A percentile compares a stretch with the other conserved stretches of the same genome.
These are phyloP conservation scores for Aspergillus calidoustus DNA, from an alignment of 2,329 filamentous ascomycete genomes.

Conservation along the genomic window DNA sequence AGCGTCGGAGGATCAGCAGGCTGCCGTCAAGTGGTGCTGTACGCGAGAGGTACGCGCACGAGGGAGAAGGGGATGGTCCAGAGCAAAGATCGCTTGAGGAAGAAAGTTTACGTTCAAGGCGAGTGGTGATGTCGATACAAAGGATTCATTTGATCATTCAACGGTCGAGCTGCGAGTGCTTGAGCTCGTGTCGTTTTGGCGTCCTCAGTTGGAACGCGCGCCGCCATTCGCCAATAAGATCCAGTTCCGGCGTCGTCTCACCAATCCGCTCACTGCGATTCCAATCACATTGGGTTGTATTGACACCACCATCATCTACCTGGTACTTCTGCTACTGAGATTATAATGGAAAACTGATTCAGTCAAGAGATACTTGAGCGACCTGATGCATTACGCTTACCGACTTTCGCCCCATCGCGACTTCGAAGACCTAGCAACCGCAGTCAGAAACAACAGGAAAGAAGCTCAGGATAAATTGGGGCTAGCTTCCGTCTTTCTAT, in stretches of 20 bases:
- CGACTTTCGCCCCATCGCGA: too few species aligned
- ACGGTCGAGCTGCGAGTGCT: not conserved
- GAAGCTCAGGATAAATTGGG: not conserved
- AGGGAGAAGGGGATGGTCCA: not conserved
- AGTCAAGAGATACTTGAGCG: too few species aligned
- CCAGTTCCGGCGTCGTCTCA: not conserved
- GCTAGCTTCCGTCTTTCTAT: not conserved
- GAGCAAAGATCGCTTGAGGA: not conserved
- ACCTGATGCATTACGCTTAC: too few species aligned
- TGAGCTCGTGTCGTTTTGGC: conserved; percentile 20
- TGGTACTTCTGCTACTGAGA: too few species aligned
- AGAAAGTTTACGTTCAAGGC: not conserved
- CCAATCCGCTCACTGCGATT: not conserved
- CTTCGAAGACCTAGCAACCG: not conserved
- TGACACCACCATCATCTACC: not conserved
- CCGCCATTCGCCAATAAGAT: conserved; percentile 11
- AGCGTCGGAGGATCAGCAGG: not conserved
- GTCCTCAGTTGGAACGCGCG: conserved; percentile 17
- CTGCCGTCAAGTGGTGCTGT: not conserved
- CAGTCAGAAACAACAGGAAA: not conserved
- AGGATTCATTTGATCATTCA: conserved; percentile 2
- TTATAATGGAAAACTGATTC: too few species aligned
- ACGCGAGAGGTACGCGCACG: not conserved
- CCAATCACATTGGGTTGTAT: not conserved
- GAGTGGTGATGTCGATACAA: conserved; percentile 18